phyloP scores from a whole-genome alignment of 148 eudicot genomes.

The Cornus controversa region DNA sequence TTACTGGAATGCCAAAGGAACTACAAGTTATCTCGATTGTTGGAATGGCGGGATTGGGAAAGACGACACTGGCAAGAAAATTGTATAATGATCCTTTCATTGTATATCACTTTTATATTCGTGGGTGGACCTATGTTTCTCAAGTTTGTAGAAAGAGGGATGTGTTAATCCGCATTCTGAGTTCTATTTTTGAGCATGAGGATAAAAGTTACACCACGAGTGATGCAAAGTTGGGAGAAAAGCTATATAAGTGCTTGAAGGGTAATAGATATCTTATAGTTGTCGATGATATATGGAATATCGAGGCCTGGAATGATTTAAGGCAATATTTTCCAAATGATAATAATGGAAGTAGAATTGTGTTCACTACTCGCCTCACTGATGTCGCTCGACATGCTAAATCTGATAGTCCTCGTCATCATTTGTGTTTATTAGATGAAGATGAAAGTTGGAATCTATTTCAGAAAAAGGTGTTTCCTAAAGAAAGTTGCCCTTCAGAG shows the following conservation, averaged over 20 bases:
- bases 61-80: conserved; percentile 34
- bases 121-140: conserved; percentile 42
- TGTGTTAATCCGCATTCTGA: conserved; percentile 23
- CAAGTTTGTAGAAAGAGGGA: conserved; percentile 31
- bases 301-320: conserved; percentile 34
- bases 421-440: conserved; percentile 19
- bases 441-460: no score
- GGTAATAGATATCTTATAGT: conserved; percentile 28
- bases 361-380: conserved; percentile 35
- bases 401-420: conserved; percentile 5
- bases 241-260: background rate
- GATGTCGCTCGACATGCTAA: conserved; percentile 25
- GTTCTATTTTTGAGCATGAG: background rate
- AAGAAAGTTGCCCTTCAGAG: conserved; percentile 23
- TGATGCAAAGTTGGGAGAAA: conserved; percentile 15
- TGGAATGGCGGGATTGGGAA: conserved; percentile 47
- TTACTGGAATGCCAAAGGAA: conserved; percentile 15
- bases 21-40: conserved; percentile 35
- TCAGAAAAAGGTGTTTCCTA: conserved; percentile 29
- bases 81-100: conserved; percentile 18
- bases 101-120: conserved; percentile 23
- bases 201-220: conserved; percentile 2
- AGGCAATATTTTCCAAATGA: conserved; percentile 31
- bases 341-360: no score
- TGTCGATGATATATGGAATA: conserved; percentile 41